These are phyloP conservation scores for Sporobolomyces phaffii DNA, from an alignment of 768 basidiomycete species.

Conservation along the genomic window DNA sequence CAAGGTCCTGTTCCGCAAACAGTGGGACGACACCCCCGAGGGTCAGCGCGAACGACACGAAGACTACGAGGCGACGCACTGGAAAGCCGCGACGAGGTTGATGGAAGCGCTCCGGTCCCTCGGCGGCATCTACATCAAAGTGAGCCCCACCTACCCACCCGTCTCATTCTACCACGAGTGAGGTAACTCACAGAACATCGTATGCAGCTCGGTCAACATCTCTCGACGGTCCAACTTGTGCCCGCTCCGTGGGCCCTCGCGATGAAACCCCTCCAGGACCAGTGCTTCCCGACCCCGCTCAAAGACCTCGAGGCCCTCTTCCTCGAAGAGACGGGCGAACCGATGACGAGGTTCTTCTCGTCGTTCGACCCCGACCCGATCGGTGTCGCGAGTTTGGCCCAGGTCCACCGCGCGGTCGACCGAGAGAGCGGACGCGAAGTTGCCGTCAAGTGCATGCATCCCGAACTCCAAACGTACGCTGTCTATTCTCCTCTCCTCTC, in stretches of 20 bases:
- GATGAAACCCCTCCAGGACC: constrained; percentile 67
- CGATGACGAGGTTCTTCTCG: constrained; percentile 69
- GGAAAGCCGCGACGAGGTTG: constrained; percentile 69
- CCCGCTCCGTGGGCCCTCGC: constrained; percentile 61
- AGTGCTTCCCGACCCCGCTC: constrained; percentile 81
- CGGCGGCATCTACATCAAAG: constrained; percentile 73
- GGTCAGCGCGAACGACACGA: constrained; percentile 54
- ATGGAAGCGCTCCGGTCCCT: constrained; percentile 79
- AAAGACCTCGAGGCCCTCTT: constrained; percentile 71
- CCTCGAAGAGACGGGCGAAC: constrained; percentile 65
- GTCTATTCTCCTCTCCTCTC: too few species aligned
- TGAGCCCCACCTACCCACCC: constrained; percentile 43
- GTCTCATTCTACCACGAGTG: too few species aligned
- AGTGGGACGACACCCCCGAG: constrained; percentile 40
- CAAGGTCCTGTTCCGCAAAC: constrained; percentile 42
- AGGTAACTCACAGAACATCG: too few species aligned
- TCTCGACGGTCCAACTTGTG: constrained; percentile 59
- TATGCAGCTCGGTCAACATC: constrained; percentile 71
- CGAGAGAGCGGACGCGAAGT: constrained; percentile 65
- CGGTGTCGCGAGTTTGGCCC: constrained; percentile 91
- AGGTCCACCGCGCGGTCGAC: constrained; percentile 80
- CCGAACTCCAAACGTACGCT: constrained; percentile 76
- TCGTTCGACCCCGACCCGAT: constrained; percentile 82
- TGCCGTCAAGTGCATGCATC: constrained; percentile 84
- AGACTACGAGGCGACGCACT: constrained; percentile 57